Evolutionary conservation across 345 rosid species (phyloP).

Genomic region (Ceriops decandra): DNA sequence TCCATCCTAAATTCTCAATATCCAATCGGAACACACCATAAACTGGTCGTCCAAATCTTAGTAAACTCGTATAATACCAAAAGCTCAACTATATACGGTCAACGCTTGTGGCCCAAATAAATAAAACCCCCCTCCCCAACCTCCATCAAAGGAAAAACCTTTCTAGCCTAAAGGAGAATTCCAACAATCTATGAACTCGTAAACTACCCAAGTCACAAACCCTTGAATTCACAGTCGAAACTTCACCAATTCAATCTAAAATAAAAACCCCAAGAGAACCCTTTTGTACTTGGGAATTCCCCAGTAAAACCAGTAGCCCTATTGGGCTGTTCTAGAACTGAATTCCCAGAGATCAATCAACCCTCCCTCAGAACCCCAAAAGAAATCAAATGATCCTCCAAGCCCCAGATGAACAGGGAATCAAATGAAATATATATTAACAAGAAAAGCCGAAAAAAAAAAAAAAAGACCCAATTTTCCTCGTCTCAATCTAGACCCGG

Average conservation of each 20-base stretch:
- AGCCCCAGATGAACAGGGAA: not conserved
- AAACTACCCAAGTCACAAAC: slow-evolving; percentile 15
- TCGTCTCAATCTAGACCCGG: no score
- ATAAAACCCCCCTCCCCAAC: not conserved
- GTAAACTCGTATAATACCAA: not conserved
- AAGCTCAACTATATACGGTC: not conserved
- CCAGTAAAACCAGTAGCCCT: slow-evolving; percentile 5
- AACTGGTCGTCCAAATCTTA: not conserved
- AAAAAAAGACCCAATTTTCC: no score
- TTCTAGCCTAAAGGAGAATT: not conserved
- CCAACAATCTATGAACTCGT: slow-evolving; percentile 7
- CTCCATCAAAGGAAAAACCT: slow-evolving; percentile 5
- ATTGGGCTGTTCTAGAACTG: not conserved
- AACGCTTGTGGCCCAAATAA: not conserved
- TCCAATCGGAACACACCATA: slow-evolving; percentile 14
- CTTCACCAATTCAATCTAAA: not conserved
- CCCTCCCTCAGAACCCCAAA: not conserved
- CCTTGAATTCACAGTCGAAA: slow-evolving; percentile 5
- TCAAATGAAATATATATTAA: not conserved
- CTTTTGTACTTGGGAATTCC: not conserved
- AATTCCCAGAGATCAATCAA: not conserved
- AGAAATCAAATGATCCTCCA: slow-evolving; percentile 7
- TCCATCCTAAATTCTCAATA: slow-evolving; percentile 44
- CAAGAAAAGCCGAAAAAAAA: no score
- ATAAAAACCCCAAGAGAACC: not conserved